These are phyloP conservation scores for Lachancea meyersii DNA, from an alignment of 805 yeast species.

Conservation along the genomic window DNA sequence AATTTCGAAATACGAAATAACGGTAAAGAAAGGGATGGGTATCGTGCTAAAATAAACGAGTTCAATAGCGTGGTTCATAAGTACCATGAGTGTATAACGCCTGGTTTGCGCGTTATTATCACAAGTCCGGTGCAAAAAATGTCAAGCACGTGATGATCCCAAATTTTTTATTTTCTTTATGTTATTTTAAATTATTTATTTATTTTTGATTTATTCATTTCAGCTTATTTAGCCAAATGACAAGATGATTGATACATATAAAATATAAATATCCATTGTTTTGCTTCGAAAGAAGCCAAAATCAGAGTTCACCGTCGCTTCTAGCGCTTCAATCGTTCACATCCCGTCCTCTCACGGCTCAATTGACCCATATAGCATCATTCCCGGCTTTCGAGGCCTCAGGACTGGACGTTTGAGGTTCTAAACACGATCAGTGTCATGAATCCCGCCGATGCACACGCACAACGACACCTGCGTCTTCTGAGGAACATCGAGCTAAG, in stretches of 20 bases:
- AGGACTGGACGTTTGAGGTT: neutral
- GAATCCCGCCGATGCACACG: conserved; percentile 1
- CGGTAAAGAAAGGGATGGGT: too few relatives aligned
- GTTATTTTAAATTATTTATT: neutral
- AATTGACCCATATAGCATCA: neutral
- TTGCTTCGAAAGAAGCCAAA: neutral
- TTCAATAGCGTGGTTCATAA: too few relatives aligned
- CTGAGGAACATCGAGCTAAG: conserved; percentile 20
- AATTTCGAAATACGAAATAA: too few relatives aligned
- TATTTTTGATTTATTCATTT: neutral
- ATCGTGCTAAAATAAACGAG: too few relatives aligned
- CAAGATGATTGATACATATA: neutral
- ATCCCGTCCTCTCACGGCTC: neutral
- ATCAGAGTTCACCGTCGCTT: neutral
- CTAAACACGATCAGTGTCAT: conserved; percentile 1
- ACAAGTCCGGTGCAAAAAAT: too few relatives aligned
- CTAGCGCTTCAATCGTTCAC: neutral
- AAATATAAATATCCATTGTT: neutral
- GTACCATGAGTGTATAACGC: too few relatives aligned
- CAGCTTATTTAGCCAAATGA: neutral
- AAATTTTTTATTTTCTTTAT: neutral
- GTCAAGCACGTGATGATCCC: neutral
- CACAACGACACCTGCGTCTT: conserved; percentile 11
- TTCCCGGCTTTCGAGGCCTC: neutral
- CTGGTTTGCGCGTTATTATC: too few relatives aligned